Conservation (phyloP, 805 yeast genomes). For the Brettanomyces custersianus region DNA sequence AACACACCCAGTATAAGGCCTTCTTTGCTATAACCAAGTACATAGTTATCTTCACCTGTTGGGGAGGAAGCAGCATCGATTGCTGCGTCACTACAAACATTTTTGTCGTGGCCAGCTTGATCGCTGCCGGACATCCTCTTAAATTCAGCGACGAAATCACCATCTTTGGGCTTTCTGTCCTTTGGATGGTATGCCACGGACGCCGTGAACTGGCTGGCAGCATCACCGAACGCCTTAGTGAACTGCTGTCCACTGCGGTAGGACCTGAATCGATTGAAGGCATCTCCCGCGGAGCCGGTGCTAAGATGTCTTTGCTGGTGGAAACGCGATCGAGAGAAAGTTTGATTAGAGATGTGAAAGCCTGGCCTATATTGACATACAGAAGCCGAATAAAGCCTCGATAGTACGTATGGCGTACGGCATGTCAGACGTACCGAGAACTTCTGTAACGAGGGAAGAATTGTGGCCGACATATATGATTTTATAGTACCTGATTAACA, state of each 20-base stretch:
- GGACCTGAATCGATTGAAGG: constrained; percentile 17
- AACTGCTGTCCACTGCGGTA: constrained; percentile 22
- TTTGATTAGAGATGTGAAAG: no score
- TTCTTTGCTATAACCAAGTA: constrained; percentile 38
- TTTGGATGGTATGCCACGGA: constrained; percentile 73
- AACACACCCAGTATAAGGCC: constrained; percentile 67
- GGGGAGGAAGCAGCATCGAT: constrained; percentile 33
- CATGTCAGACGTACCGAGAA: no score
- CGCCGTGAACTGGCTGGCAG: constrained; percentile 36
- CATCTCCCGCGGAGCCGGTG: constrained; percentile 10
- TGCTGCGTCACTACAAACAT: constrained; percentile 11
- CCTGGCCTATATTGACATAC: no score
- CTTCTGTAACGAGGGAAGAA: no score
- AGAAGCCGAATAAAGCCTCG: no score
- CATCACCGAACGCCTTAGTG: constrained; percentile 16
- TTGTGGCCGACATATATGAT: no score
- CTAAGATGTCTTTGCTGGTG: not conserved
- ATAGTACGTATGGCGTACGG: no score
- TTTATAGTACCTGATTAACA: no score
- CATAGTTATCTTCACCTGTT: constrained; percentile 72
- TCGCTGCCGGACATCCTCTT: constrained; percentile 12
- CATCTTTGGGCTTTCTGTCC: constrained; percentile 30
- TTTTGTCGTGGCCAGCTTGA: not conserved
- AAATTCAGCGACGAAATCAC: constrained; percentile 18
- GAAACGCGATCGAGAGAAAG: no score